A percentile compares a stretch with the other conserved stretches of the same genome.
Conservation (phyloP, 805 yeast species). For the Millerozyma miso region DNA sequence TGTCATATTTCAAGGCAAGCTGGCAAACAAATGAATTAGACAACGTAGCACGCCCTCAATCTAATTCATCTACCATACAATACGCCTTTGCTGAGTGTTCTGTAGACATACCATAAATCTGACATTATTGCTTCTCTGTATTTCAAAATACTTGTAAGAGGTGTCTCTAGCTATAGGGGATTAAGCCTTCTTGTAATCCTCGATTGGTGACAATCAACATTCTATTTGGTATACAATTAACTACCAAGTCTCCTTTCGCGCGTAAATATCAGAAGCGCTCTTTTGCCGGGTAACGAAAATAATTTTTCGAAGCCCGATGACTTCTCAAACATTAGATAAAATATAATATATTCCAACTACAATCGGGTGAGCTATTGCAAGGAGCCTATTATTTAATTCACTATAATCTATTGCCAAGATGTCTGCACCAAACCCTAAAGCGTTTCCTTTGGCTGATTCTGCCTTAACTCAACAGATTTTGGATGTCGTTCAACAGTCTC, state of each 20-base stretch:
- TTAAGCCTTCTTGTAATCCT: conserved; percentile 1
- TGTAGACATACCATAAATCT: conserved; percentile 64
- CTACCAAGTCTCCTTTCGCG: too few relatives aligned
- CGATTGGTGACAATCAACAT: conserved; percentile 3
- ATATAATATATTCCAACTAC: not conserved
- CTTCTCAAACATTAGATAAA: not conserved
- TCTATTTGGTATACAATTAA: not conserved
- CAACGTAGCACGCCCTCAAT: too few relatives aligned
- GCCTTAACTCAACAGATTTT: conserved; percentile 93
- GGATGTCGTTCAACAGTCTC: conserved; percentile 97
- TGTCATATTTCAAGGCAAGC: not conserved
- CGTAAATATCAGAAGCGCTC: conserved; percentile 1
- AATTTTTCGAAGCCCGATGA: not conserved
- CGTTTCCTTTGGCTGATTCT: conserved; percentile 98
- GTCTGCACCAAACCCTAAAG: conserved; percentile 95
- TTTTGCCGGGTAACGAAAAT: not conserved
- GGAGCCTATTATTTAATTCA: conserved; percentile 40
- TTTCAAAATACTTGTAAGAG: not conserved
- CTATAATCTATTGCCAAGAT: conserved; percentile 31
- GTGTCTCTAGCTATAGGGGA: conserved; percentile 2
- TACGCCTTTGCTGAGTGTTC: not conserved
- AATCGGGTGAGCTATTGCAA: conserved; percentile 43
- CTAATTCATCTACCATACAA: not conserved
- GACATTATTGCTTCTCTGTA: conserved; percentile 43
- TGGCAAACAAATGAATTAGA: not conserved